phyloP scores from a whole-genome alignment of 139 green algal genomes.

The Diplosphaera chodatii region DNA sequence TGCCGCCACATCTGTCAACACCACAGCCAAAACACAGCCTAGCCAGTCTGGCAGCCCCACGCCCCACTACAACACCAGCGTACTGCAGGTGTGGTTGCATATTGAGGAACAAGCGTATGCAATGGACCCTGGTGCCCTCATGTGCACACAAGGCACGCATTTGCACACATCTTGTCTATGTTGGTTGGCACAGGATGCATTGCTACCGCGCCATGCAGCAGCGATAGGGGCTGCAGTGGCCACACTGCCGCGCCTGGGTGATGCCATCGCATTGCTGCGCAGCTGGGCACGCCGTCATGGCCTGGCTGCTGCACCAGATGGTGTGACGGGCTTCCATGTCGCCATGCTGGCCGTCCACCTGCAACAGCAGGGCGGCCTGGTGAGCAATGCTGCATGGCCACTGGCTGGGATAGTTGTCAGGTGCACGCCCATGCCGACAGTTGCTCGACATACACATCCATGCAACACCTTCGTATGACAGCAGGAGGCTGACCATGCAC shows the following conservation, averaged over 20 bases:
- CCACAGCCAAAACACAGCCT: background rate
- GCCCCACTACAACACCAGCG: slow-evolving; percentile 61
- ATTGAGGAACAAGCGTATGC: no score
- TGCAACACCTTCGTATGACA: no score
- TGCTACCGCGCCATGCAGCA: slow-evolving; percentile 23
- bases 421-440: no score
- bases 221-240: slow-evolving; percentile 22
- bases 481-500: no score
- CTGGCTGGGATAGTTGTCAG: no score
- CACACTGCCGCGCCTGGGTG: slow-evolving; percentile 19
- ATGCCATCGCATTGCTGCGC: slow-evolving; percentile 53
- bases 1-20: background rate
- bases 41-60: slow-evolving; percentile 30
- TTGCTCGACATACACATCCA: no score
- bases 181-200: slow-evolving; percentile 34
- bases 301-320: slow-evolving; percentile 34
- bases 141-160: no score
- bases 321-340: slow-evolving; percentile 43
- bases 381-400: no score
- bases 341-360: slow-evolving; percentile 51
- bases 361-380: slow-evolving; percentile 31
- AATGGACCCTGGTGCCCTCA: no score
- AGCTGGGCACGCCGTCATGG: slow-evolving; percentile 55
- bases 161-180: background rate
- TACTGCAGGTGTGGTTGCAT: slow-evolving; percentile 51